Percentiles rank a stretch among this genome's conserved stretches.
These are phyloP conservation scores for Rubroshorea leprosula DNA, from an alignment of 345 rosid species.

Conservation along the genomic window DNA sequence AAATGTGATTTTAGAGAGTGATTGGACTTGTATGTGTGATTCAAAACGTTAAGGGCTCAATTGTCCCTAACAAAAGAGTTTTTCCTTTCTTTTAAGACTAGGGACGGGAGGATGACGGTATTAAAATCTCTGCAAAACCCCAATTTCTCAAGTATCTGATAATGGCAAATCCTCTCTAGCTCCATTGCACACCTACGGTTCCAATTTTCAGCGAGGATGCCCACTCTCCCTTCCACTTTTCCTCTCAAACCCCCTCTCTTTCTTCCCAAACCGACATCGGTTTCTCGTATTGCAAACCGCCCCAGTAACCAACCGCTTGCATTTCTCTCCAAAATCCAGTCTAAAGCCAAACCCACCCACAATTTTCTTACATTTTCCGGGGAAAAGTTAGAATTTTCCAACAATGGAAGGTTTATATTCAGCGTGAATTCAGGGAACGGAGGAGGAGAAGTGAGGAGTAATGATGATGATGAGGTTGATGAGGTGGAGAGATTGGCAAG, in stretches of 20 bases:
- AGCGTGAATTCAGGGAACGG: slow-evolving; percentile 30
- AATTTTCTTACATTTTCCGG: slow-evolving; percentile 4
- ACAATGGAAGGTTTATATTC: slow-evolving; percentile 21
- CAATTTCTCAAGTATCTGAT: not conserved
- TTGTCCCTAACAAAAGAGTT: no score
- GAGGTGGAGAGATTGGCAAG: slow-evolving; percentile 52
- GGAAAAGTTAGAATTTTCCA: slow-evolving; percentile 15
- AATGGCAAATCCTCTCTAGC: not conserved
- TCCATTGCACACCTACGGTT: not conserved
- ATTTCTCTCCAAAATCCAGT: slow-evolving; percentile 10
- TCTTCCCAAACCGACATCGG: slow-evolving; percentile 11
- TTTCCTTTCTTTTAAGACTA: no score
- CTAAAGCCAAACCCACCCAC: slow-evolving; percentile 1
- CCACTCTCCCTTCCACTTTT: slow-evolving; percentile 13
- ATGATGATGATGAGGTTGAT: slow-evolving; percentile 22
- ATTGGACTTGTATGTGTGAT: no score
- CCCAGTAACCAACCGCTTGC: slow-evolving; percentile 3
- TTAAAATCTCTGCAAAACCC: not conserved
- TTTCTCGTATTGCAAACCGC: slow-evolving; percentile 14
- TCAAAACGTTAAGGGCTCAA: no score
- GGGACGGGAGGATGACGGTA: no score
- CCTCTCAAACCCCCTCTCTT: slow-evolving; percentile 11
- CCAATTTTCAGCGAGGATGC: slow-evolving; percentile 4
- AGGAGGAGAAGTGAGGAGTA: slow-evolving; percentile 13
- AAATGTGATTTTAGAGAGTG: no score